phyloP scores from a whole-genome alignment of 2,329 filamentous ascomycete genomes.

The Huntiella bhutanensis region DNA sequence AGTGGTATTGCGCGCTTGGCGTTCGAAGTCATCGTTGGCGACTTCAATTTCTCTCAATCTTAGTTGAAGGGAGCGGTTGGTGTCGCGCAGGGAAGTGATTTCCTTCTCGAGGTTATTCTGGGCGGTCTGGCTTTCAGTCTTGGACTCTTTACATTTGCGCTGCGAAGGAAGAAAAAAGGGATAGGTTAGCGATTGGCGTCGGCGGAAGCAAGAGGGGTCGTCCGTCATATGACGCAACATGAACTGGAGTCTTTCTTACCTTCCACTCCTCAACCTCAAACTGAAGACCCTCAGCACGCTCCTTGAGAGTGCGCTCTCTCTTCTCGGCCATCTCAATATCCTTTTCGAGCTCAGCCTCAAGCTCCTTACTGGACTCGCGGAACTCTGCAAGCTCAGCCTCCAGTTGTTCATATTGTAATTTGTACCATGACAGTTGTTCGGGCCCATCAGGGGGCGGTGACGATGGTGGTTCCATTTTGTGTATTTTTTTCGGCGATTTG shows the following conservation, averaged over 20 bases:
- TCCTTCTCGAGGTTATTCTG: conserved; percentile 87
- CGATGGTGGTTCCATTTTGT: conserved; percentile 41
- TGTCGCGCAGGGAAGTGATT: conserved; percentile 74
- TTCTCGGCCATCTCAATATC: conserved; percentile 93
- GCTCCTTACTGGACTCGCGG: conserved; percentile 77
- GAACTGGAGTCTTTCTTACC: conserved; percentile 32
- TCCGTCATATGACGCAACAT: background rate
- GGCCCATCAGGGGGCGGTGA: conserved; percentile 42
- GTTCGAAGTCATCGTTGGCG: conserved; percentile 94
- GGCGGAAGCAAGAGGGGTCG: conserved; percentile 1
- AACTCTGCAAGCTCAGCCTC: conserved; percentile 87
- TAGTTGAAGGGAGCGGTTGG: conserved; percentile 63
- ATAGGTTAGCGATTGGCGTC: conserved; percentile 1
- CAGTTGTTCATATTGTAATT: conserved; percentile 81
- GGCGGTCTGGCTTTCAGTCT: conserved; percentile 65
- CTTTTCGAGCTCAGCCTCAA: conserved; percentile 87
- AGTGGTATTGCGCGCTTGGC: conserved; percentile 85
- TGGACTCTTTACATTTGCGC: conserved; percentile 93
- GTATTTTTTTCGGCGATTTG: background rate
- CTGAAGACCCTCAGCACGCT: conserved; percentile 65
- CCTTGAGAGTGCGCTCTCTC: conserved; percentile 64
- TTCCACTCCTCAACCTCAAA: conserved; percentile 99
- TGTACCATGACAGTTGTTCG: conserved; percentile 84
- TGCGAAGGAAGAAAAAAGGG: conserved; percentile 20
- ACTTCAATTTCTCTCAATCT: conserved; percentile 89